A percentile compares a stretch with the other conserved stretches of the same genome.
phyloP scores from a whole-genome alignment of 1,139 yeast species.

The Protomyces inouyei region DNA sequence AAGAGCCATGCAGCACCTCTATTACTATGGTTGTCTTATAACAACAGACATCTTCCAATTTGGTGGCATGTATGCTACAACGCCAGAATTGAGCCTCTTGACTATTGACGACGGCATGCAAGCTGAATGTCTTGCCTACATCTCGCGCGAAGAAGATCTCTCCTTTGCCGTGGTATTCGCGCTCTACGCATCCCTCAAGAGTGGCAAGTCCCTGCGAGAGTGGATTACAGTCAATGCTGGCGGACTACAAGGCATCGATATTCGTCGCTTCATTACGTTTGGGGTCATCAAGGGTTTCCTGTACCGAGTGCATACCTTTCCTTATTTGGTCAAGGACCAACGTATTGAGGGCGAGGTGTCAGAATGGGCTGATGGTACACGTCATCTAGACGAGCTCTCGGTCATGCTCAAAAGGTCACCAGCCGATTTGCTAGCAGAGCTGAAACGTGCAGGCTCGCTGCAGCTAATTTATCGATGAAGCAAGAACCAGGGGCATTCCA shows the following conservation, averaged over 20 bases:
- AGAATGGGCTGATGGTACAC: constrained; percentile 53
- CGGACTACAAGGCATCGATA: constrained; percentile 60
- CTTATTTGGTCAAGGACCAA: constrained; percentile 46
- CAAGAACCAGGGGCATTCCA: not conserved
- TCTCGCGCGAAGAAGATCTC: constrained; percentile 40
- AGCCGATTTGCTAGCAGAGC: constrained; percentile 43
- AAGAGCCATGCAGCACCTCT: constrained; percentile 83
- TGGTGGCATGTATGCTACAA: constrained; percentile 80
- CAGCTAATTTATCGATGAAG: constrained; percentile 29
- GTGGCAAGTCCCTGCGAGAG: constrained; percentile 69
- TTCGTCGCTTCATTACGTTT: constrained; percentile 77
- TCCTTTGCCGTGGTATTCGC: constrained; percentile 54
- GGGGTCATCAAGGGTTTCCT: constrained; percentile 79
- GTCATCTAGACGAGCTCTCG: constrained; percentile 67
- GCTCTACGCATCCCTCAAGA: constrained; percentile 71
- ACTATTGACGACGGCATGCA: constrained; percentile 62
- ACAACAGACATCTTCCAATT: constrained; percentile 86
- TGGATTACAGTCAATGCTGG: constrained; percentile 72
- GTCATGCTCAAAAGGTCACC: constrained; percentile 60
- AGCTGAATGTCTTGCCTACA: constrained; percentile 81
- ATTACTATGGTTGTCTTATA: constrained; percentile 81
- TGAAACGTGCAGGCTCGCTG: constrained; percentile 30
- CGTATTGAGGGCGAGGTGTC: constrained; percentile 45
- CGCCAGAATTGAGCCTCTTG: constrained; percentile 68
- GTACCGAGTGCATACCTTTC: constrained; percentile 74